A percentile compares a stretch with the other conserved stretches of the same genome.
Conservation (phyloP, 371 early-diverging fungal genomes). For the Mortierella sp. region DNA sequence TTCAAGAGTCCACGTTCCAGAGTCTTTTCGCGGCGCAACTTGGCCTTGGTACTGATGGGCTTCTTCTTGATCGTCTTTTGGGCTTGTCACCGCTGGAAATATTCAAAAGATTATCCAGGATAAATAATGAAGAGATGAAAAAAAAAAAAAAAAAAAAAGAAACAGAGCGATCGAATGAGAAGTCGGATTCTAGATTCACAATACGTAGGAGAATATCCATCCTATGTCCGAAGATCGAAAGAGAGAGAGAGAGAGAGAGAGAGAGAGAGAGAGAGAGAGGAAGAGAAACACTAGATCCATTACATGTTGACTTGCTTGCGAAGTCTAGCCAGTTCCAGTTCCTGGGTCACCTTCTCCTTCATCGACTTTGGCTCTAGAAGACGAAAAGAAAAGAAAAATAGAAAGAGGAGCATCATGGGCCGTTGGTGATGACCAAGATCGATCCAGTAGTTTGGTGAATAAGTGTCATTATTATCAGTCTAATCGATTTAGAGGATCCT, state of each 20-base stretch:
- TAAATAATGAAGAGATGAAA: not conserved
- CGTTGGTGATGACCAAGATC: no score
- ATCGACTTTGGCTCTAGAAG: slow-evolving; percentile 32
- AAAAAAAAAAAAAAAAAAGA: not conserved
- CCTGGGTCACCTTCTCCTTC: slow-evolving; percentile 47
- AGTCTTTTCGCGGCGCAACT: slow-evolving; percentile 39
- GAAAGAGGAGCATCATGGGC: no score
- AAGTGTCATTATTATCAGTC: not conserved
- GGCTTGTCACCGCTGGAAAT: slow-evolving; percentile 35
- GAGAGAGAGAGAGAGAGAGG: not conserved
- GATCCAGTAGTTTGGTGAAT: no score
- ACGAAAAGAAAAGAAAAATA: not conserved
- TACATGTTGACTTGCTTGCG: slow-evolving; percentile 44
- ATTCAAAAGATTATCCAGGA: not conserved
- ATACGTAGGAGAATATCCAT: no score
- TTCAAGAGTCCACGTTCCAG: slow-evolving; percentile 49
- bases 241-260: not conserved
- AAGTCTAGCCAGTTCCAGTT: slow-evolving; percentile 46
- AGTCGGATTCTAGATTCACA: not conserved
- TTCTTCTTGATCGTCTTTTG: slow-evolving; percentile 53
- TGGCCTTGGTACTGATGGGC: slow-evolving; percentile 45
- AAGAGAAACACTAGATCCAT: not conserved
- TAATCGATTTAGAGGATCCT: not conserved
- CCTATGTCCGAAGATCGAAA: no score
- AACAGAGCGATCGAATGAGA: not conserved